These are phyloP conservation scores for Dictyostelium firmibasis DNA, from an alignment of 78 protist species.

Conservation along the genomic window DNA sequence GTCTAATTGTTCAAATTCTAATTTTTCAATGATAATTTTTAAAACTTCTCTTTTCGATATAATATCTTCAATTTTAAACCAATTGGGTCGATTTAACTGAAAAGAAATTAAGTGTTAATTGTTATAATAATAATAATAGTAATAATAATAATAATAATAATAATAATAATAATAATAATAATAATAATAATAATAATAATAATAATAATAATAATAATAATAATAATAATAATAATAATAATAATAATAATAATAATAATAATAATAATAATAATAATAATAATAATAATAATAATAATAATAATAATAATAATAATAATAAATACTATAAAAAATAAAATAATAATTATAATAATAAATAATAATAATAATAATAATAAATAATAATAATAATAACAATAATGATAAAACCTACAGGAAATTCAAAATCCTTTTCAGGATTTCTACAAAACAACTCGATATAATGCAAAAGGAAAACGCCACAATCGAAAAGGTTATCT, in stretches of 20 bases:
- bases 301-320: not conserved
- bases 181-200: not conserved
- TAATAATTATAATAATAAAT: not conserved
- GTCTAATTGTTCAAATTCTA: not conserved
- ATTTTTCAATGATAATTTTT: slow-evolving; percentile 11
- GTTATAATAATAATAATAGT: not conserved
- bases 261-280: not conserved
- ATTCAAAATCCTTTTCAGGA: slow-evolving; percentile 60
- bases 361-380: no score
- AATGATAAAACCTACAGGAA: not conserved
- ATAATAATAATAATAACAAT: not conserved
- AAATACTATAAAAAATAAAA: not conserved
- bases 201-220: not conserved
- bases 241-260: not conserved
- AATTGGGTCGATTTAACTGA: slow-evolving; percentile 25
- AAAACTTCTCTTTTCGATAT: slow-evolving; percentile 23
- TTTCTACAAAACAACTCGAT: slow-evolving; percentile 67
- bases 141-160: not conserved
- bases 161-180: not conserved
- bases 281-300: not conserved
- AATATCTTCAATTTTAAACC: slow-evolving; percentile 41
- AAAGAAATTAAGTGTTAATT: not conserved
- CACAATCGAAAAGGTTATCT: slow-evolving; percentile 75
- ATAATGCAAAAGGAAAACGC: slow-evolving; percentile 75
- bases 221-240: not conserved